Conservation (phyloP, 257 asterid genomes). For the Galeopsis tetrahit region DNA sequence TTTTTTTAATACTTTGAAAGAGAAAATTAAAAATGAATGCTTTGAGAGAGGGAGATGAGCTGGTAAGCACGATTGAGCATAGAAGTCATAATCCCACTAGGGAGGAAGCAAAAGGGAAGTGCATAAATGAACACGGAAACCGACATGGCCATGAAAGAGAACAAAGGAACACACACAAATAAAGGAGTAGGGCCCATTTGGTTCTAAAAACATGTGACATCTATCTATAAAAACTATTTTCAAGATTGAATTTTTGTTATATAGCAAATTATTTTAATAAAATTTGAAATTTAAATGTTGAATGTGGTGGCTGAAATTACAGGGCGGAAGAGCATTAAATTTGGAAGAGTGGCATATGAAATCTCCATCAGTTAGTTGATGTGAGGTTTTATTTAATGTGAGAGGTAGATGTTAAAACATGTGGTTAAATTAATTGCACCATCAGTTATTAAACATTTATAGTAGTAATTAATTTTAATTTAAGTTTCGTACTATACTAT, state of each 20-base stretch:
- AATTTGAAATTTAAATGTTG: conserved; percentile 29
- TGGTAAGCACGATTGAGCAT: conserved; percentile 48
- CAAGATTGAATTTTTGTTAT: not conserved
- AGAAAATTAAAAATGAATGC: not conserved
- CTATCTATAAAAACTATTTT: conserved; percentile 10
- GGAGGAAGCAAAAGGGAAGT: conserved; percentile 32
- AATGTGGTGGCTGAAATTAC: conserved; percentile 26
- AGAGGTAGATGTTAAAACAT: not conserved
- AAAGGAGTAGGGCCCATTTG: conserved; percentile 35
- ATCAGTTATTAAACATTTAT: not conserved
- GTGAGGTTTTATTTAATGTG: conserved; percentile 30
- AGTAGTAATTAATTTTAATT: not conserved
- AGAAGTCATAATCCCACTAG: conserved; percentile 38
- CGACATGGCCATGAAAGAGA: conserved; percentile 35
- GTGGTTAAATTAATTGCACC: not conserved
- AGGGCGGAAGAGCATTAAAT: conserved; percentile 26
- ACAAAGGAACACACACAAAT: conserved; percentile 33
- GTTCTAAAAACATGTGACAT: conserved; percentile 39
- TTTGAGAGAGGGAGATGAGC: conserved; percentile 42
- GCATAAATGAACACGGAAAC: conserved; percentile 32
- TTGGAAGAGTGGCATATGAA: conserved; percentile 32
- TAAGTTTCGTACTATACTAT: too few relatives aligned
- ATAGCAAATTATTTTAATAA: not conserved
- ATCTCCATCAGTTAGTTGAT: conserved; percentile 17
- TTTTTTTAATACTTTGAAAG: conserved; percentile 3